Base-by-base conservation (phyloP, 306 rosid genomes). In the Vigna unguiculata region DNA sequence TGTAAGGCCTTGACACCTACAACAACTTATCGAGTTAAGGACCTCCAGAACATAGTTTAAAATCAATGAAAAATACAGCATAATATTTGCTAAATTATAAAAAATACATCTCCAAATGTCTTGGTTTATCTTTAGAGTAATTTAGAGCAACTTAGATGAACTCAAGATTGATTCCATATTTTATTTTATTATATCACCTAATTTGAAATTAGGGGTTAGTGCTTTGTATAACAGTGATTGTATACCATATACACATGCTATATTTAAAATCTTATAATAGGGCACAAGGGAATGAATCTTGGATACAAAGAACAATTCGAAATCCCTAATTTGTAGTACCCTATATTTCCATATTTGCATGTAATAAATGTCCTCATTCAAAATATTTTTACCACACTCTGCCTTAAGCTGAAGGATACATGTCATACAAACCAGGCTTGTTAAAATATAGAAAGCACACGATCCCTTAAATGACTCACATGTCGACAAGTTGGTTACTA, bases 1-100 rank as follows among this genome's bases (percentile, higher is more conserved):
- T 95, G 92, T 95, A 95, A 38, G 98, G 98, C 83, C 98, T 90
- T 51, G 98, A 95, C 24, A 95, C 98, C 98, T 95, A 85, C 74
- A 60, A 65, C 74, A 82, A 77, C 64, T 52, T 77, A 28, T 63
- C 53, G 61, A n/a, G 71, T 80, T 75, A 64, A 72, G 77, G 66
- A 77, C 58, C 67, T 51, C 49, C 78, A 45, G 11, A 67, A n/a
- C 6, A 9, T 30, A 74, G 54, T 46, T 53, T 36, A 6, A 67
- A 69, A 78, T 52, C 58, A 58, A 38, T 21, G 21, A 76, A 52
- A 52, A 53, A 69, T 68, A 63, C 78, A 57, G 51, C 64, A 53
- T 62, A 21, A 51, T n/a, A 78, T 69, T 52, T 24, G 46, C 10
- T 67, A 41, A 20, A 52, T 1, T 34, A 34, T 34, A 34, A 34